A percentile compares a stretch with the other conserved stretches of the same genome.
Evolutionary conservation across 345 rosid species (phyloP).

Genomic region (Passiflora organensis): DNA sequence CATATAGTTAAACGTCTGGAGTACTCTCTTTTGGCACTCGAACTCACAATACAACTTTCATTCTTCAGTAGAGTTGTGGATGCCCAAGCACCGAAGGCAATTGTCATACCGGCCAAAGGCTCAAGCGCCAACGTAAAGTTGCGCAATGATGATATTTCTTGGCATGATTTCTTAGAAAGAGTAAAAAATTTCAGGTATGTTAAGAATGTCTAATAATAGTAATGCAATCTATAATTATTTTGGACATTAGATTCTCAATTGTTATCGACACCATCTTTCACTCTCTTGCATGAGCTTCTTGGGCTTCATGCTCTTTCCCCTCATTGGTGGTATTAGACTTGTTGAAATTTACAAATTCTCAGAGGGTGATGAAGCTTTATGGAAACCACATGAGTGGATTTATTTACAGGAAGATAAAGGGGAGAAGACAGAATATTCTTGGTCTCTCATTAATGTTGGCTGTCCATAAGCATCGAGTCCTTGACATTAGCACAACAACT

Average conservation of each 20-base stretch:
- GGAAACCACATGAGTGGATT: not conserved
- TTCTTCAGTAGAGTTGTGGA: constrained; percentile 82
- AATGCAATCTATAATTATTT: too few relatives aligned
- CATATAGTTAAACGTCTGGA: constrained; percentile 5
- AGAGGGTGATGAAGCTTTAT: not conserved
- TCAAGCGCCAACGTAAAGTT: constrained; percentile 42
- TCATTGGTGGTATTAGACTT: too few relatives aligned
- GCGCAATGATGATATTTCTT: constrained; percentile 74
- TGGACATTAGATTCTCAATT: too few relatives aligned
- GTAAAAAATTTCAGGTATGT: constrained; percentile 52
- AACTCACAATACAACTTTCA: constrained; percentile 31
- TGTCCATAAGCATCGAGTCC: not conserved
- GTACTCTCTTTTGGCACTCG: constrained; percentile 4
- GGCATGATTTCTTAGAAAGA: constrained; percentile 62
- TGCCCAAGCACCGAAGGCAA: constrained; percentile 79
- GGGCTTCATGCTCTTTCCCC: not conserved
- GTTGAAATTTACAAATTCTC: too few relatives aligned
- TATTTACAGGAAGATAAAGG: not conserved
- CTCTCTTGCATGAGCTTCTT: not conserved
- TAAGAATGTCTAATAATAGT: not conserved
- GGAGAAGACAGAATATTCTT: not conserved
- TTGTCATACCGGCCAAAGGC: constrained; percentile 65
- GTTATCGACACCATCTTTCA: too few relatives aligned
- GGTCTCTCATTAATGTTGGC: not conserved
- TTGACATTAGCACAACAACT: not conserved